Base-by-base conservation (phyloP, 1,139 yeast genomes). In the Pichia sp. region DNA sequence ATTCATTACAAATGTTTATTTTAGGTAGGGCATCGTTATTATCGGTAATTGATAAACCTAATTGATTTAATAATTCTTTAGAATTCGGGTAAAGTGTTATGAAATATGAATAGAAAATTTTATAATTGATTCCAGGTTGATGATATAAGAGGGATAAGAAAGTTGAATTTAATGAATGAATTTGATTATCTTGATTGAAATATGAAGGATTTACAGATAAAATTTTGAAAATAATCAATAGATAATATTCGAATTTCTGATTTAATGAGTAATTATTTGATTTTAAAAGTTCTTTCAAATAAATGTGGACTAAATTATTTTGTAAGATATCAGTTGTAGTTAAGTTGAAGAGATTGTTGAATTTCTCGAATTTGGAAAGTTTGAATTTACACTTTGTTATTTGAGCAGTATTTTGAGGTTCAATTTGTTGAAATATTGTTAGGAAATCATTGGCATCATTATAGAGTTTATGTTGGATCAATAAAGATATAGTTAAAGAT, bases 41-140 rank as follows among this genome's bases (percentile, higher is more conserved):
- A 10, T 38, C 12, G n/a, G n/a, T n/a, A n/a, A n/a, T n/a, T n/a
- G n/a, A n/a, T 12, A 48, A 23, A n/a, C 34, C 31, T 12, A 41
- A 28, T 10, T 35, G 31, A 17, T 31, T 25, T 8, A 48, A 32
- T 12, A 42, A 9, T 18, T 19, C 17, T 3, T 28, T 32, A 4
- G 46, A 43, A 7, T 36, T 32, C 3, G 48, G 48, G 22, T 36
- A 42, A n/a, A 45, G 21, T 28, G 34, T 42, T 5, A 42, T 31
- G 18, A 42, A 40, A 34, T 45, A 45, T 7, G 46, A 22, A 9
- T 42, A 24, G 15, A 24, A 42, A 5, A 45, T 17, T 5, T 22
- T 15, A n/a, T 42, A 45, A 10, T 35, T 9, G 5, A 45, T 32
- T 18, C 35, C 41, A 1, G 19, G 20, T 20, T 45, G 44, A 12